These are phyloP conservation scores for Ricinus communis DNA, from an alignment of 345 rosid genomes.

Conservation along the genomic window DNA sequence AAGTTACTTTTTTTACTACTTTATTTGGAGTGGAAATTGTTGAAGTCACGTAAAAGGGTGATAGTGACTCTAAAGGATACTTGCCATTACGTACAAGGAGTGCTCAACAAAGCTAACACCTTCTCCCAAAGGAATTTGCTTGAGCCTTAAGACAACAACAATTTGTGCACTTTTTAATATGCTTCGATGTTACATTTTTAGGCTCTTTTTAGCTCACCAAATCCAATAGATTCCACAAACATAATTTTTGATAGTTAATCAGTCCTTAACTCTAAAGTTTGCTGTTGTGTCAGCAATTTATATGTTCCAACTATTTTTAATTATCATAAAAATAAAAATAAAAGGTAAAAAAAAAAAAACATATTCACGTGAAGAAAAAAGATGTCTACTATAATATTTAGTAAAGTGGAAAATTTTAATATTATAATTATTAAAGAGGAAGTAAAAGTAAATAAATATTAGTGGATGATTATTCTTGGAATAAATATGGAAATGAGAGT, in stretches of 20 bases:
- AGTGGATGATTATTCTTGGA: too few species aligned
- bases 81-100: background rate
- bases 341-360: too few species aligned
- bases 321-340: too few species aligned
- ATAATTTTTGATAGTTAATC: too few species aligned
- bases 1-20: background rate
- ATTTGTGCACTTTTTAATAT: background rate
- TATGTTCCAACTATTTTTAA: too few species aligned
- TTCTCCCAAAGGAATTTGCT: background rate
- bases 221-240: constrained; percentile 3
- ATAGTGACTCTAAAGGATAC: background rate
- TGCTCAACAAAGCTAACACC: background rate
- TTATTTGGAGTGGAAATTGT: background rate
- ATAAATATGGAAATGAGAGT: too few species aligned
- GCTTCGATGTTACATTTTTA: background rate
- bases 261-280: background rate
- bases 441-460: too few species aligned
- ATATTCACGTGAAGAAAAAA: too few species aligned
- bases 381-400: too few species aligned
- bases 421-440: too few species aligned
- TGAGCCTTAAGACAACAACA: background rate
- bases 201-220: constrained; percentile 2
- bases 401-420: too few species aligned
- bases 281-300: background rate
- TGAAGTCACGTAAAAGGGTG: background rate